These are phyloP conservation scores for Stemphylium beticola DNA, from an alignment of 2,329 filamentous ascomycete genomes.

Conservation along the genomic window DNA sequence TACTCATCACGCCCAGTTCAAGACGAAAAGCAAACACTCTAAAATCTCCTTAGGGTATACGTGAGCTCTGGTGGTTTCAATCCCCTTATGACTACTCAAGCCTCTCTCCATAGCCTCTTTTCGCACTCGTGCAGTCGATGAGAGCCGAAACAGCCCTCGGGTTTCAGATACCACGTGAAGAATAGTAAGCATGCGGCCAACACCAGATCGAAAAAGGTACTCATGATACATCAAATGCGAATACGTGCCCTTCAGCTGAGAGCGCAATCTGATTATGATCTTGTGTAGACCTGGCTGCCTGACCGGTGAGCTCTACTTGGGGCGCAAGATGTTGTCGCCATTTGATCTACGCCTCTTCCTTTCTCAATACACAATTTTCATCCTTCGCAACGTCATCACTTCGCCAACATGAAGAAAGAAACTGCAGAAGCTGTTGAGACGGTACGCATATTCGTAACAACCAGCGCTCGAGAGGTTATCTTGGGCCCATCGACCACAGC, in stretches of 20 bases:
- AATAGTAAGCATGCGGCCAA: conserved; percentile 8
- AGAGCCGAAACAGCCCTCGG: conserved; percentile 1
- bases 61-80: background rate
- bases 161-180: conserved; percentile 9
- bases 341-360: background rate
- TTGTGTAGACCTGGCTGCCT: conserved; percentile 13
- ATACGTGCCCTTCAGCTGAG: conserved; percentile 17
- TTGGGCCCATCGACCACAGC: background rate
- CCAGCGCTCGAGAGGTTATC: background rate
- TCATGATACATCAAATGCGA: conserved; percentile 12
- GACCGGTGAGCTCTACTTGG: conserved; percentile 5
- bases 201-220: conserved; percentile 5
- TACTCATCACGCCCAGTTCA: background rate
- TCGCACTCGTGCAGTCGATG: background rate
- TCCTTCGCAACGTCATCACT: background rate
- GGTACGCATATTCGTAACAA: conserved; percentile 7
- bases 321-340: conserved; percentile 5
- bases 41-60: background rate
- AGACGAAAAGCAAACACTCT: background rate
- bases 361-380: background rate
- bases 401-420: conserved; percentile 24
- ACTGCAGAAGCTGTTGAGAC: conserved; percentile 22
- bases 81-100: background rate
- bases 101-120: background rate
- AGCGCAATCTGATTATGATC: conserved; percentile 2